These are phyloP conservation scores for Macrophomina phaseolina DNA, from an alignment of 2,329 filamentous ascomycete genomes.

Conservation along the genomic window DNA sequence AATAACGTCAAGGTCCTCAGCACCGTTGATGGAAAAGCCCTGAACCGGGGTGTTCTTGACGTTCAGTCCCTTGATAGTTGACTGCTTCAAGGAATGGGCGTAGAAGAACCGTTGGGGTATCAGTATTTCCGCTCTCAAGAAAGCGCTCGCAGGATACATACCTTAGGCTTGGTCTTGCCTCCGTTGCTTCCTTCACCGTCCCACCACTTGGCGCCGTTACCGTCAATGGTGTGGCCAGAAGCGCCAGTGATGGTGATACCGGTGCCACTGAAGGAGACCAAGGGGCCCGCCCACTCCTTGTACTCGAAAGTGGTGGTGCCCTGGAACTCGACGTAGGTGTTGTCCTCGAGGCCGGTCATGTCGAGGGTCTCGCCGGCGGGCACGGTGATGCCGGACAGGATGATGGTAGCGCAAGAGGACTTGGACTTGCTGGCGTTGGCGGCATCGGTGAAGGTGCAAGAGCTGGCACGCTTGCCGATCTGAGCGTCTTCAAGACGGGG, in stretches of 20 bases:
- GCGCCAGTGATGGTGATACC: slow-evolving; percentile 49
- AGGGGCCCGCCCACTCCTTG: slow-evolving; percentile 46
- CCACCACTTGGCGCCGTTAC: slow-evolving; percentile 48
- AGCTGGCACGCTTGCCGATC: slow-evolving; percentile 32
- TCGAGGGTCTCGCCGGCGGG: slow-evolving; percentile 56
- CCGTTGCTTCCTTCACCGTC: slow-evolving; percentile 56
- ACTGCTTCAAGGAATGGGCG: slow-evolving; percentile 34
- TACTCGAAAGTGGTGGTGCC: slow-evolving; percentile 44
- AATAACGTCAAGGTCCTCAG: slow-evolving; percentile 48
- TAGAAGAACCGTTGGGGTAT: slow-evolving; percentile 14
- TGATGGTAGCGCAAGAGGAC: slow-evolving; percentile 27
- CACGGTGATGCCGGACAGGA: slow-evolving; percentile 26
- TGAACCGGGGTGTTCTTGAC: slow-evolving; percentile 62
- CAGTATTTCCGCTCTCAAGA: too few relatives aligned
- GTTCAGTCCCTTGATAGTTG: slow-evolving; percentile 51
- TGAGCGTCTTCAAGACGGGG: slow-evolving; percentile 29
- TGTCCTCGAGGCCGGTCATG: slow-evolving; percentile 56
- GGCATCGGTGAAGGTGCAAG: slow-evolving; percentile 31
- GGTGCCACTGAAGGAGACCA: slow-evolving; percentile 47
- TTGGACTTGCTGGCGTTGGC: slow-evolving; percentile 21
- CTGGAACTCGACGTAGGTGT: slow-evolving; percentile 39
- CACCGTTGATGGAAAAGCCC: slow-evolving; percentile 50
- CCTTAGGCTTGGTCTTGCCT: slow-evolving; percentile 41
- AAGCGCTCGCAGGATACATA: too few relatives aligned
- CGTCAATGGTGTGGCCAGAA: slow-evolving; percentile 44